These are phyloP conservation scores for Trifolium fragiferum DNA, from an alignment of 306 rosid genomes.

Conservation along the genomic window DNA sequence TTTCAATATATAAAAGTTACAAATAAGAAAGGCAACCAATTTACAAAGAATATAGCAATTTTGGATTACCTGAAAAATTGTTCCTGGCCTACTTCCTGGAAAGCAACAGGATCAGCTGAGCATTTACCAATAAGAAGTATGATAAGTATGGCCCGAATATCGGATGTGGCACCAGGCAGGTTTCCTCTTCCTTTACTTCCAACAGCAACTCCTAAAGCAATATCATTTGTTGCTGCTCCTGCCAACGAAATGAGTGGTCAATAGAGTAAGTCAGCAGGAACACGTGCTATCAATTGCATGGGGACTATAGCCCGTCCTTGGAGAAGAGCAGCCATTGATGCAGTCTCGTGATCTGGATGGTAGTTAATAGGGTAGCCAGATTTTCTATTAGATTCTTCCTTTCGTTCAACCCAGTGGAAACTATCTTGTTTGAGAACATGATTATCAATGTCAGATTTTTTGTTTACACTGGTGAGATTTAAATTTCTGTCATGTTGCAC, in stretches of 20 bases:
- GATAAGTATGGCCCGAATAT: slow-evolving; percentile 88
- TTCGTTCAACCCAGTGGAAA: slow-evolving; percentile 51
- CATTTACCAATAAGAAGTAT: too few species aligned
- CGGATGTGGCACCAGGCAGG: slow-evolving; percentile 94
- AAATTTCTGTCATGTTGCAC: slow-evolving; percentile 51
- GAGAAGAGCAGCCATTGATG: slow-evolving; percentile 84
- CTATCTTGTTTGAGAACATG: slow-evolving; percentile 46
- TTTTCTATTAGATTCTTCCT: slow-evolving; percentile 65
- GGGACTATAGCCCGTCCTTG: slow-evolving; percentile 92
- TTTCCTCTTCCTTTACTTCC: slow-evolving; percentile 99
- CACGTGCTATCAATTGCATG: slow-evolving; percentile 87
- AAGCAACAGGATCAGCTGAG: too few species aligned
- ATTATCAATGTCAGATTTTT: slow-evolving; percentile 49
- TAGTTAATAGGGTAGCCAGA: slow-evolving; percentile 49
- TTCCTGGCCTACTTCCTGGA: too few species aligned
- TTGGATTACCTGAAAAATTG: slow-evolving; percentile 82
- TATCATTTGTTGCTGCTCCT: slow-evolving; percentile 93
- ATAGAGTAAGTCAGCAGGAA: slow-evolving; percentile 88
- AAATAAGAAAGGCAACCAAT: slow-evolving; percentile 4
- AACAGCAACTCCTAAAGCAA: slow-evolving; percentile 92
- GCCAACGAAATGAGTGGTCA: slow-evolving; percentile 98
- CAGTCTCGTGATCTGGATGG: slow-evolving; percentile 67
- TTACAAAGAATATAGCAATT: slow-evolving; percentile 27
- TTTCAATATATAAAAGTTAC: slow-evolving; percentile 22
- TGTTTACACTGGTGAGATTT: slow-evolving; percentile 47